These are phyloP conservation scores for Castanopsis chinensis DNA, from an alignment of 306 rosid genomes.

Conservation along the genomic window DNA sequence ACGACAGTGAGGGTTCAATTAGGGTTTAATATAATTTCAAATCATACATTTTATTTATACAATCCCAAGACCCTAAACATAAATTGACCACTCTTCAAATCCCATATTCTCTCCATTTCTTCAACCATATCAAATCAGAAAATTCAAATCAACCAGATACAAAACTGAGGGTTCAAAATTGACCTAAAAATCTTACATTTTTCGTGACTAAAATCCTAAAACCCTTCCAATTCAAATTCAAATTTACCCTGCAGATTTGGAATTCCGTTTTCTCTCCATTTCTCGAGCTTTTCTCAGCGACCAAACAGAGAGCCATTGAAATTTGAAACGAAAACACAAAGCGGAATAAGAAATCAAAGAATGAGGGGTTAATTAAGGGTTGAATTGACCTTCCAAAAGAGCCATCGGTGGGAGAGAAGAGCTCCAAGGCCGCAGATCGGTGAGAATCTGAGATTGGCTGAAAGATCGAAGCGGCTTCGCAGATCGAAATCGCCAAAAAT, in stretches of 20 bases:
- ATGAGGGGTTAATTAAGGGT: neutral
- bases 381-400: constrained; percentile 58
- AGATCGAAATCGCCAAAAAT: constrained; percentile 47
- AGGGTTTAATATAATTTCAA: constrained; percentile 21
- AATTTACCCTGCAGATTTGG: neutral
- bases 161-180: neutral
- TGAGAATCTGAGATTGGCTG: constrained; percentile 81
- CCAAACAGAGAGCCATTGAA: neutral
- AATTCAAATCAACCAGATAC: neutral
- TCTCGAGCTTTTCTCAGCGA: neutral
- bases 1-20: constrained; percentile 22
- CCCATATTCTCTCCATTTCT: neutral
- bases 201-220: neutral
- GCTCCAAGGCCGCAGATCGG: constrained; percentile 68
- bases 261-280: neutral
- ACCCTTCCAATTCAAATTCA: neutral
- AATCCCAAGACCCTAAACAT: neutral
- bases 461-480: constrained; percentile 45
- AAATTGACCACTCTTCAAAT: neutral
- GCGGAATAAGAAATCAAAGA: neutral
- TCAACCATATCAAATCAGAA: neutral
- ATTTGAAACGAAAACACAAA: neutral
- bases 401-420: constrained; percentile 53
- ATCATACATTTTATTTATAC: too few species aligned
- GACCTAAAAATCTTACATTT: neutral